Evolutionary conservation across 2,329 filamentous ascomycete genomes (phyloP).

Genomic region (Emydomyces testavorans): DNA sequence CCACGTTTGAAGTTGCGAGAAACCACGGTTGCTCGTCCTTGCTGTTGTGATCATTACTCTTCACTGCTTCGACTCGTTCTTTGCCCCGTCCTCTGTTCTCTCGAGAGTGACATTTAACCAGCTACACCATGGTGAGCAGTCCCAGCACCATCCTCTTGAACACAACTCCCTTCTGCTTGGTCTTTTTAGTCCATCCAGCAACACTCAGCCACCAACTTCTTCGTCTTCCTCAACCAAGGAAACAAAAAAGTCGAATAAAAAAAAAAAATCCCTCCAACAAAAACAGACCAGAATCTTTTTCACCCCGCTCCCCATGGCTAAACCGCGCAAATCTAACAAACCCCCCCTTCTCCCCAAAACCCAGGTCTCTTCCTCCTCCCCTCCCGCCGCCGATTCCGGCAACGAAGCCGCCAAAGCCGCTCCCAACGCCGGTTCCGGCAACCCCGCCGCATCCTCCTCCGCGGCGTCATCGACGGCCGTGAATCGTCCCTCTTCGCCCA

Average conservation of each 20-base stretch:
- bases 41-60: not conserved
- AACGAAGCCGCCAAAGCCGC: slow-evolving; percentile 38
- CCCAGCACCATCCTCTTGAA: not conserved
- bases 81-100: not conserved
- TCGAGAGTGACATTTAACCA: not conserved
- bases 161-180: not conserved
- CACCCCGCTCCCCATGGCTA: slow-evolving; percentile 4
- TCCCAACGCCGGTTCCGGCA: slow-evolving; percentile 39
- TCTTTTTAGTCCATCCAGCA: not conserved
- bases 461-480: no score
- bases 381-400: slow-evolving; percentile 43
- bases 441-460: no score
- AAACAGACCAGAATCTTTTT: no score
- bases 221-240: not conserved
- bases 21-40: slow-evolving; percentile 9
- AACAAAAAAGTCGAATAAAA: not conserved
- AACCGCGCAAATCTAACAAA: slow-evolving; percentile 10
- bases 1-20: slow-evolving; percentile 5
- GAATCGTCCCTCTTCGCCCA: slow-evolving; percentile 71
- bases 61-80: not conserved
- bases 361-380: slow-evolving; percentile 30
- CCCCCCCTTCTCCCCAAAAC: slow-evolving; percentile 4
- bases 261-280: no score
- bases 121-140: slow-evolving; percentile 14
- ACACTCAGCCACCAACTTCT: not conserved